Conservation (phyloP, 169 alveolate species). For the Perkinsus marinus region DNA sequence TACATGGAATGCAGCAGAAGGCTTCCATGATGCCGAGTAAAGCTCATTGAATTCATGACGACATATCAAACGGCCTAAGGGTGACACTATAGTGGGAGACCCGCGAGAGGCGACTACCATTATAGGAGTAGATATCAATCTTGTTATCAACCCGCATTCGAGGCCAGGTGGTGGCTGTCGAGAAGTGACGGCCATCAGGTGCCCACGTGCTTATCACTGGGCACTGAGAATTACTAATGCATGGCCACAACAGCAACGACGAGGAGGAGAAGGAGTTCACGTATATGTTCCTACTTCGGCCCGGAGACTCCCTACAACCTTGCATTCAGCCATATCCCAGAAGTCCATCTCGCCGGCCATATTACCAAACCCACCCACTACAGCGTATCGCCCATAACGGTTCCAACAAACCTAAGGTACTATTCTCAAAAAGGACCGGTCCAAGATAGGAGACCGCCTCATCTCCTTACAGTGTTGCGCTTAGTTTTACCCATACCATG, state of each 20-base stretch:
- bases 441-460: too few relatives aligned
- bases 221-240: slow-evolving; percentile 25
- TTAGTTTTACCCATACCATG: slow-evolving; percentile 41
- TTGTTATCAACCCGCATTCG: slow-evolving; percentile 75
- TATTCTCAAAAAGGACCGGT: not conserved
- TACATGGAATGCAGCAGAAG: not conserved
- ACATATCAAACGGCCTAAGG: slow-evolving; percentile 43
- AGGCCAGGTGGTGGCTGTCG: slow-evolving; percentile 69
- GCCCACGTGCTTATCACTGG: slow-evolving; percentile 53
- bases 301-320: slow-evolving; percentile 44
- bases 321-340: slow-evolving; percentile 50
- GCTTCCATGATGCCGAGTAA: not conserved
- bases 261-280: too few relatives aligned
- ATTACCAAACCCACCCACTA: slow-evolving; percentile 79
- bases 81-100: slow-evolving; percentile 28
- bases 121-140: slow-evolving; percentile 46
- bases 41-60: not conserved
- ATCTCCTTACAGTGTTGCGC: slow-evolving; percentile 53
- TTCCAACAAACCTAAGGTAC: not conserved
- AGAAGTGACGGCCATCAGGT: slow-evolving; percentile 51
- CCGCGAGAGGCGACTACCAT: too few relatives aligned
- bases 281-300: not conserved
- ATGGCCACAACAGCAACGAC: not conserved
- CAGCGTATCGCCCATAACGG: slow-evolving; percentile 46
- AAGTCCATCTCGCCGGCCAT: slow-evolving; percentile 72